Base-by-base conservation (phyloP, 192 early-diverging fungal genomes). In the Podila epigama region DNA sequence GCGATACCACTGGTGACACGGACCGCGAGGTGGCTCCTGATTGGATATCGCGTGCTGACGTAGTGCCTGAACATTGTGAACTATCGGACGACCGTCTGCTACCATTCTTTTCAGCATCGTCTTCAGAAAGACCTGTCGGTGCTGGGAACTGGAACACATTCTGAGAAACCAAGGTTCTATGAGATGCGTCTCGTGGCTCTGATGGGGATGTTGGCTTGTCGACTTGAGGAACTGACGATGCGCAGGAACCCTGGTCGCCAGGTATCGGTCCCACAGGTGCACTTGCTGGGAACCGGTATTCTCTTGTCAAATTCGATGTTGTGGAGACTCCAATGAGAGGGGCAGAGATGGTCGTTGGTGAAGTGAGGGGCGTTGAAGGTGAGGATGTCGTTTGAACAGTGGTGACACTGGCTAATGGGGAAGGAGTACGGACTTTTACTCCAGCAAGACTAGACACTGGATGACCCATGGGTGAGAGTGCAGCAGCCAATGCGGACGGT, bases 71-170 rank as follows among this genome's bases (percentile, higher is more conserved):
- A 54, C n/a, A n/a, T n/a, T n/a, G n/a, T n/a, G 52, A 33, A 54
- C 29, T 16, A 32, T 25, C 15, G n/a, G 44, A 48, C n/a, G 25
- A 15, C 25, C 44, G 44, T 8, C 44, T 22, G n/a, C 18, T 20
- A 48, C 22, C 42, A n/a, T 48, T 22, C 6, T 48, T 8, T 9
- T 48, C n/a, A 48, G 41, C 44, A 48, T 9, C 20, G 25, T 48
- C 44, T 1, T 22, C 44, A 48, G 44, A 48, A 22, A 22, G 44
- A 18, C 50, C 0, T 28, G 52, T 34, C 5, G 34, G 64, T 20
- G 71, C 64, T 11, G 71, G 71, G 53, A 75, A 75, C 13, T 58
- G 59, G 35, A 67, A 75, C 2, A 33, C 31, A 28, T 27, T 39
- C 40, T 41, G 63, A 32, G 28, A 3, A 16, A 52, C 42, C 28